phyloP scores from a whole-genome alignment of 257 asterid genomes.

The Anisodus acutangulus region DNA sequence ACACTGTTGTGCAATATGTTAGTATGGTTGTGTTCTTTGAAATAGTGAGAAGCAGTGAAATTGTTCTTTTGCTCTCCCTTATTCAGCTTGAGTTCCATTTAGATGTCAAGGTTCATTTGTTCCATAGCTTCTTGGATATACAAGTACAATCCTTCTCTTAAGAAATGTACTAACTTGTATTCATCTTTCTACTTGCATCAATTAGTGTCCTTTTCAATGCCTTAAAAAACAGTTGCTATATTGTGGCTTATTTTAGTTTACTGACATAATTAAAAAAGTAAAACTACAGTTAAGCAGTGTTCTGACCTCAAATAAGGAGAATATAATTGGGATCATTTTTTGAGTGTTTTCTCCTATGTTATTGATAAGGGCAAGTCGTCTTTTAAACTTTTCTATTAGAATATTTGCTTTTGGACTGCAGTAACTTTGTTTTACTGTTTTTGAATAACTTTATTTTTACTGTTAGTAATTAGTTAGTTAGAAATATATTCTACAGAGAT shows the following conservation, averaged over 20 bases:
- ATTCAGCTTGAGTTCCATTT: slow-evolving; percentile 7
- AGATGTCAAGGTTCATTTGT: slow-evolving; percentile 13
- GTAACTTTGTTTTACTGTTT: too few species aligned
- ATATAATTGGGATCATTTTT: not conserved
- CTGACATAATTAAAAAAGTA: not conserved
- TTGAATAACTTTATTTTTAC: too few species aligned
- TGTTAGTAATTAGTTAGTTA: too few species aligned
- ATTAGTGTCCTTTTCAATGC: not conserved
- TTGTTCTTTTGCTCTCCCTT: not conserved
- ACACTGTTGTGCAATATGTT: not conserved
- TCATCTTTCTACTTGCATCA: slow-evolving; percentile 2
- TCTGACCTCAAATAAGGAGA: not conserved
- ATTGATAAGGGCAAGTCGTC: not conserved
- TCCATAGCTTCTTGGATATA: not conserved
- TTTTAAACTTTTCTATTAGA: not conserved
- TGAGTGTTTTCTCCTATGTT: not conserved
- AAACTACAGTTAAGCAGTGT: not conserved
- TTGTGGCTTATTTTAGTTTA: not conserved
- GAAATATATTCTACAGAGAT: too few species aligned
- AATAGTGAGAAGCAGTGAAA: not conserved
- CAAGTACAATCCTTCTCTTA: not conserved
- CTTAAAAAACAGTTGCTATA: slow-evolving; percentile 7
- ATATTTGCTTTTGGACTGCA: too few species aligned
- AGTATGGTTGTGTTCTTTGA: not conserved
- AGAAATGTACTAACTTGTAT: not conserved